Evolutionary conservation across 129 eudicot genomes (phyloP).

Genomic region (Artemisia argyi): DNA sequence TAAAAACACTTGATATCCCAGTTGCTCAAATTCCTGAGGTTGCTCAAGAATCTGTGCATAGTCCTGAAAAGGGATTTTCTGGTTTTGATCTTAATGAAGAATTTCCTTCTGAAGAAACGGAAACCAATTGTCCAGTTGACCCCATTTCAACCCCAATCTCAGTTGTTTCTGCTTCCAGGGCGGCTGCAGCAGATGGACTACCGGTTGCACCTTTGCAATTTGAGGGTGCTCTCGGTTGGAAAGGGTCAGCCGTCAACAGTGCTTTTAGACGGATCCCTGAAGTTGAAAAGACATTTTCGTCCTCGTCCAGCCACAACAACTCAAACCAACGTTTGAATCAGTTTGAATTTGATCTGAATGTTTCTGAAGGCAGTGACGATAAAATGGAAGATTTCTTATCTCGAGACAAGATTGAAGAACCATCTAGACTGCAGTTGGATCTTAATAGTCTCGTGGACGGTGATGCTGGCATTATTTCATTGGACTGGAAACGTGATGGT

Average conservation of each 20-base stretch:
- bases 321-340: conserved; percentile 39
- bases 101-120: conserved; percentile 47
- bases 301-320: conserved; percentile 49
- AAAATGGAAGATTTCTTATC: conserved; percentile 30
- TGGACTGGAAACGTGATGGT: conserved; percentile 50
- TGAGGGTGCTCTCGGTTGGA: conserved; percentile 86
- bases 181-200: conserved; percentile 53
- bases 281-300: conserved; percentile 35
- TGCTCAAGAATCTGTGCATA: conserved; percentile 43
- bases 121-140: conserved; percentile 27
- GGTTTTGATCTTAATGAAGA: conserved; percentile 78
- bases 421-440: conserved; percentile 58
- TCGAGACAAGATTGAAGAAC: conserved; percentile 42
- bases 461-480: conserved; percentile 38
- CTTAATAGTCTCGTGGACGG: conserved; percentile 65
- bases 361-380: conserved; percentile 51
- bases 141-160: conserved; percentile 46
- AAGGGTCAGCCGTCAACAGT: conserved; percentile 87
- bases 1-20: conserved; percentile 36
- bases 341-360: conserved; percentile 73
- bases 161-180: conserved; percentile 80
- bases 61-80: conserved; percentile 38
- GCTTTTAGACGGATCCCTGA: conserved; percentile 72
- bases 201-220: conserved; percentile 67
- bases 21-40: conserved; percentile 48